Percentiles rank a stretch among this genome's conserved stretches.
Evolutionary conservation across 2,329 filamentous ascomycete genomes (phyloP).

Genomic region (Diaporthe sp.): DNA sequence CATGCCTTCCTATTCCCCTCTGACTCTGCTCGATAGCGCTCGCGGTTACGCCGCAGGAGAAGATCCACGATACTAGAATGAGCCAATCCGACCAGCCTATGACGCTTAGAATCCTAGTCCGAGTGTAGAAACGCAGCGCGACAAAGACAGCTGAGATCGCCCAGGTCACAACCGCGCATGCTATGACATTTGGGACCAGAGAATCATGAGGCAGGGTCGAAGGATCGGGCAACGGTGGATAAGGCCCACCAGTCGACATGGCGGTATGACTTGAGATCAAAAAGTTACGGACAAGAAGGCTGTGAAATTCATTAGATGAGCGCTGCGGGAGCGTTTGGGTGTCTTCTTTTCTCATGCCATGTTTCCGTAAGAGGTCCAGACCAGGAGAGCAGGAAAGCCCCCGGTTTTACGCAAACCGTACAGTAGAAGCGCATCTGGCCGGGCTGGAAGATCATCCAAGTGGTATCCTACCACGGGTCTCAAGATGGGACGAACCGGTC

Average conservation of each 20-base stretch:
- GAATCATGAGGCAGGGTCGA: slow-evolving; percentile 18
- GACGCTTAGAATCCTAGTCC: slow-evolving; percentile 46
- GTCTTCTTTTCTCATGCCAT: background rate
- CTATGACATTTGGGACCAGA: slow-evolving; percentile 41
- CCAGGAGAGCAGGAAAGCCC: background rate
- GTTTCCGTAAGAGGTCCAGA: background rate
- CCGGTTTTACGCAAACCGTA: background rate
- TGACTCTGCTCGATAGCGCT: slow-evolving; percentile 39
- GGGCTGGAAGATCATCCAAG: background rate
- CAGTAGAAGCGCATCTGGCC: background rate
- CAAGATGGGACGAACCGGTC: too few relatives aligned
- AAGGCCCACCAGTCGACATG: slow-evolving; percentile 14
- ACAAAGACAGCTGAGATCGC: slow-evolving; percentile 47
- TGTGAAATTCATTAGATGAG: background rate
- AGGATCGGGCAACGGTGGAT: background rate
- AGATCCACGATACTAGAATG: slow-evolving; percentile 47
- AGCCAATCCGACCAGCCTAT: slow-evolving; percentile 50
- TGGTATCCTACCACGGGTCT: background rate
- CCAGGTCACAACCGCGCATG: slow-evolving; percentile 41
- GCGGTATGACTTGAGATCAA: background rate
- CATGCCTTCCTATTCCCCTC: slow-evolving; percentile 29
- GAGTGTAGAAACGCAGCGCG: slow-evolving; percentile 51
- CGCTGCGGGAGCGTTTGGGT: background rate
- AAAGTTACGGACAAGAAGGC: background rate
- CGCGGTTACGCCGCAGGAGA: slow-evolving; percentile 40